Evolutionary conservation across 2,329 filamentous ascomycete species (phyloP).

Genomic region (Amauroascus verrucosus): DNA sequence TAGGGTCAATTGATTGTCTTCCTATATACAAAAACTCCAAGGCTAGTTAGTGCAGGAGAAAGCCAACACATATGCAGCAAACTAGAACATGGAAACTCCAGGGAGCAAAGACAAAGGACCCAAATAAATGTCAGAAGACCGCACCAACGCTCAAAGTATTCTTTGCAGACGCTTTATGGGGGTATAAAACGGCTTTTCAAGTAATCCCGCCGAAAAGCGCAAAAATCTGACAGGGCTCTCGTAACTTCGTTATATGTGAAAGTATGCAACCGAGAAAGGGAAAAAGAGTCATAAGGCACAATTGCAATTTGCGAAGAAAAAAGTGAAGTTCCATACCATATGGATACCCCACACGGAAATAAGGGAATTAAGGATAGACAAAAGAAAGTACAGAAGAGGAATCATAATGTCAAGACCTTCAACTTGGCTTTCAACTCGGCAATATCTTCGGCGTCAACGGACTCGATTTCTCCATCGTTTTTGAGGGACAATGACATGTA

Average conservation of each 20-base stretch:
- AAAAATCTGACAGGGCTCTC: conserved; percentile 11
- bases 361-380: background rate
- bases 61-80: background rate
- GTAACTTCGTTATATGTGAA: conserved; percentile 16
- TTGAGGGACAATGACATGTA: conserved; percentile 33
- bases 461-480: conserved; percentile 14
- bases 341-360: background rate
- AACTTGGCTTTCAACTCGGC: conserved; percentile 14
- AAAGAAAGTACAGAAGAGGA: background rate
- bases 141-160: conserved; percentile 8
- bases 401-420: conserved; percentile 11
- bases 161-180: conserved; percentile 9
- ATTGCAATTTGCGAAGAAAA: background rate
- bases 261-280: background rate
- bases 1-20: background rate
- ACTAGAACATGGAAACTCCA: background rate
- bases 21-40: background rate
- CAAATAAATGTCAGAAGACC: conserved; percentile 2
- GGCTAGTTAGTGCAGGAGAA: background rate
- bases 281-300: background rate
- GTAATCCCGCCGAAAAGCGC: background rate
- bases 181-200: conserved; percentile 8
- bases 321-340: background rate
- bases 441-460: conserved; percentile 11
- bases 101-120: background rate